phyloP scores from a whole-genome alignment of 192 early-diverging fungal genomes.

The Thamnidium elegans region DNA sequence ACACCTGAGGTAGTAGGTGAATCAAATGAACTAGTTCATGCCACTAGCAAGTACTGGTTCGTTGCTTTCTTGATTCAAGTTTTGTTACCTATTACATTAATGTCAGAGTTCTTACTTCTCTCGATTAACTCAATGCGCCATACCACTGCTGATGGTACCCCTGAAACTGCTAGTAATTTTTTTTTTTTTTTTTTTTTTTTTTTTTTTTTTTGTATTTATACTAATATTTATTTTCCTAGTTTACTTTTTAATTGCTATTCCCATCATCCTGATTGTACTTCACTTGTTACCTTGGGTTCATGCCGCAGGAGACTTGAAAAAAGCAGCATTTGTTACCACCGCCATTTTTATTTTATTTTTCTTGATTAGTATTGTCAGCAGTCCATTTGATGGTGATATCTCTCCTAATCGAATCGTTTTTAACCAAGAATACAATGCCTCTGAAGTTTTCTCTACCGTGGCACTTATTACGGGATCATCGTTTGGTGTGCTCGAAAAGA shows the following conservation, averaged over 20 bases:
- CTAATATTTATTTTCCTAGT: conserved; percentile 27
- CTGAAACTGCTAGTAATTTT: conserved; percentile 43
- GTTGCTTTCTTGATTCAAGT: conserved; percentile 23
- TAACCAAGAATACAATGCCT: conserved; percentile 40
- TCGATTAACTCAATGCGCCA: conserved; percentile 47
- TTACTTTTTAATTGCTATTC: conserved; percentile 37
- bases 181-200: neutral
- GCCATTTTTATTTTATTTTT: conserved; percentile 35
- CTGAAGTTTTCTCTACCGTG: conserved; percentile 29
- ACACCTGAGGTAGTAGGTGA: conserved; percentile 9
- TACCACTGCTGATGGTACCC: conserved; percentile 51
- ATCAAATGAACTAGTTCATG: neutral
- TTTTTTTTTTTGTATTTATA: neutral
- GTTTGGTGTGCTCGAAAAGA: conserved; percentile 22
- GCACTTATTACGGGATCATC: conserved; percentile 35
- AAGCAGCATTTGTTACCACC: conserved; percentile 15
- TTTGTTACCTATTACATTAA: conserved; percentile 33
- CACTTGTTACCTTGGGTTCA: conserved; percentile 49
- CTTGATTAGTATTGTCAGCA: conserved; percentile 25
- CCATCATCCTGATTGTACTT: conserved; percentile 37
- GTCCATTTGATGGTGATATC: conserved; percentile 36
- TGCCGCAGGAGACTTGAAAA: conserved; percentile 30
- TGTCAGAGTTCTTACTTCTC: conserved; percentile 40
- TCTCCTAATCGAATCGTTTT: conserved; percentile 49
- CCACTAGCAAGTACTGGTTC: neutral